Conservation (phyloP, 2,329 filamentous ascomycete genomes). For the Botrytis porri region DNA sequence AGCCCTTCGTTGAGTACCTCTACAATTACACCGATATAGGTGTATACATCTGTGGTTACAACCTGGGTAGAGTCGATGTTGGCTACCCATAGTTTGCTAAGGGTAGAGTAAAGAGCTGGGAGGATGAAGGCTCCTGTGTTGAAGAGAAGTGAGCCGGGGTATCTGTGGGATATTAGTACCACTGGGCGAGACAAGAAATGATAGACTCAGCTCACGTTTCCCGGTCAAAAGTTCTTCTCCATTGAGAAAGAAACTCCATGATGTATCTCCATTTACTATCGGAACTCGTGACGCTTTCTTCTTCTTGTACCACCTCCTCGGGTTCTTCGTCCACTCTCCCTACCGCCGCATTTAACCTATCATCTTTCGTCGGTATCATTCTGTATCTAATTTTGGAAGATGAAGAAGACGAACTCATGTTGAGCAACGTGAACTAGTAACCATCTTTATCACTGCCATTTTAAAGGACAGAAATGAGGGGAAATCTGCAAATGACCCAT, state of each 20-base stretch:
- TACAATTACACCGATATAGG: conserved; percentile 64
- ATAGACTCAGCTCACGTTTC: background rate
- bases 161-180: conserved; percentile 40
- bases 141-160: conserved; percentile 57
- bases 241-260: background rate
- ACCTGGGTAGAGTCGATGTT: conserved; percentile 62
- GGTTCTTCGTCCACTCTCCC: background rate
- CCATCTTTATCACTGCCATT: background rate
- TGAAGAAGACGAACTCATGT: background rate
- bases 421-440: background rate
- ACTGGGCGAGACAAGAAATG: background rate
- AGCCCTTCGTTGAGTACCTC: conserved; percentile 73
- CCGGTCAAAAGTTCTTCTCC: background rate
- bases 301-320: background rate
- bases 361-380: conserved; percentile 5
- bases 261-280: background rate
- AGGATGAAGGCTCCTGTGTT: conserved; percentile 62
- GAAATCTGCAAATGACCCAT: background rate
- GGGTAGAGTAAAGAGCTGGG: conserved; percentile 63
- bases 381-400: background rate
- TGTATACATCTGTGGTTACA: conserved; percentile 64
- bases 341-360: background rate
- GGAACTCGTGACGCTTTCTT: background rate
- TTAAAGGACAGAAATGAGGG: background rate
- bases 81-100: conserved; percentile 70